These are phyloP conservation scores for Rhodotorula babjevae DNA, from an alignment of 768 basidiomycete genomes.

Conservation along the genomic window DNA sequence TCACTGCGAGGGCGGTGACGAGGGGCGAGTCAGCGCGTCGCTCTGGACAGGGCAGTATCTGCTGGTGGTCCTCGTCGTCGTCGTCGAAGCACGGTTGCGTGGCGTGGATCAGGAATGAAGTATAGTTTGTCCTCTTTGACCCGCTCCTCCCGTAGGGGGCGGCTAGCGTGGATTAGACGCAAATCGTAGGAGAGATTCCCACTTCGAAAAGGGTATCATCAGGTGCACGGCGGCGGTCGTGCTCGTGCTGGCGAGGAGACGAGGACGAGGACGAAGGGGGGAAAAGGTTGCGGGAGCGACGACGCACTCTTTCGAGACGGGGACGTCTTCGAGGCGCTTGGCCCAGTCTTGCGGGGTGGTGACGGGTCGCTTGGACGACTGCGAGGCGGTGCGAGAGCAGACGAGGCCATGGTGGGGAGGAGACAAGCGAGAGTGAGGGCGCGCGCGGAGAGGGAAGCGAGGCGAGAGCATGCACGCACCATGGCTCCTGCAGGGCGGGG, in stretches of 20 bases:
- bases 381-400: not conserved
- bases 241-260: too few relatives aligned
- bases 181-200: constrained; percentile 97
- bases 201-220: constrained; percentile 67
- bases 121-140: constrained; percentile 70
- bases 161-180: constrained; percentile 57
- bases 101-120: constrained; percentile 43
- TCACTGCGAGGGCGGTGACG: constrained; percentile 58
- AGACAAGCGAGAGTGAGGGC: not conserved
- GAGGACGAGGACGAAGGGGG: constrained; percentile 15
- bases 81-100: not conserved
- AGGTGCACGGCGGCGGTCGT: constrained; percentile 19
- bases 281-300: constrained; percentile 19
- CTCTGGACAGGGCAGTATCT: too few relatives aligned
- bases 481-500: not conserved
- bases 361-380: constrained; percentile 23
- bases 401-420: not conserved
- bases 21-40: not conserved
- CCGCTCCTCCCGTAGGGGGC: constrained; percentile 2
- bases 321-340: constrained; percentile 70
- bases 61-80: too few relatives aligned
- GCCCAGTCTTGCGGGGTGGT: constrained; percentile 82
- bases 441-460: not conserved
- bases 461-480: constrained; percentile 4
- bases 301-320: constrained; percentile 83